Conservation (phyloP, 1,139 yeast genomes). For the Yamadazyma membranifaciens region DNA sequence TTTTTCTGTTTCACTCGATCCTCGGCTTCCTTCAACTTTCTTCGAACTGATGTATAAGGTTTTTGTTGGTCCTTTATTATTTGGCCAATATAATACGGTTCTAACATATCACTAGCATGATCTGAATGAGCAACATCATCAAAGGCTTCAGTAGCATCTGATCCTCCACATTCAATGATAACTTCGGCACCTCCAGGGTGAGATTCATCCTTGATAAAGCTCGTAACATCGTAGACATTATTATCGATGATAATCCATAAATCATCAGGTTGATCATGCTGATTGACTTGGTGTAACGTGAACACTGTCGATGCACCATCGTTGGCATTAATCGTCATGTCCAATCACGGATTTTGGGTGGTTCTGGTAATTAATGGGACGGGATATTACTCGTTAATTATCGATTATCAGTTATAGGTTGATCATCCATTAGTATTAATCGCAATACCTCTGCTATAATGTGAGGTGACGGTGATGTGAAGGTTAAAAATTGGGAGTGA, state of each 20-base stretch:
- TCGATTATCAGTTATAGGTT: too few relatives aligned
- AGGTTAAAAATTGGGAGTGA: too few relatives aligned
- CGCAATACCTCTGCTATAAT: too few relatives aligned
- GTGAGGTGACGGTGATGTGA: too few relatives aligned
- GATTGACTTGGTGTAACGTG: slow-evolving; percentile 37
- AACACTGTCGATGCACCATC: slow-evolving; percentile 4
- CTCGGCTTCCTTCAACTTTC: slow-evolving; percentile 14
- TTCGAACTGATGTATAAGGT: slow-evolving; percentile 12
- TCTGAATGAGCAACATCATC: slow-evolving; percentile 52
- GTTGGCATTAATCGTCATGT: neutral
- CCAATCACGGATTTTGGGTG: too few relatives aligned
- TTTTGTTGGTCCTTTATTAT: slow-evolving; percentile 21
- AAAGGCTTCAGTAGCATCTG: slow-evolving; percentile 66
- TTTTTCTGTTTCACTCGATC: slow-evolving; percentile 9
- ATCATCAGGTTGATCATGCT: slow-evolving; percentile 47
- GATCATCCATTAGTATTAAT: neutral
- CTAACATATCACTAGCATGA: slow-evolving; percentile 40
- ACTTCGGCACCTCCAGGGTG: slow-evolving; percentile 79
- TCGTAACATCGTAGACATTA: slow-evolving; percentile 58
- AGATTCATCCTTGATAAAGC: slow-evolving; percentile 30
- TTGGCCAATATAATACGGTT: slow-evolving; percentile 38
- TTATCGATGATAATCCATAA: slow-evolving; percentile 69
- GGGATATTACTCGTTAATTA: too few relatives aligned
- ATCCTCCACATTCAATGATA: slow-evolving; percentile 66
- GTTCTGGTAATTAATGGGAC: too few relatives aligned